A percentile compares a stretch with the other conserved stretches of the same genome.
phyloP scores from a whole-genome alignment of 371 early-diverging fungal genomes.

The Cladochytrium tenue region DNA sequence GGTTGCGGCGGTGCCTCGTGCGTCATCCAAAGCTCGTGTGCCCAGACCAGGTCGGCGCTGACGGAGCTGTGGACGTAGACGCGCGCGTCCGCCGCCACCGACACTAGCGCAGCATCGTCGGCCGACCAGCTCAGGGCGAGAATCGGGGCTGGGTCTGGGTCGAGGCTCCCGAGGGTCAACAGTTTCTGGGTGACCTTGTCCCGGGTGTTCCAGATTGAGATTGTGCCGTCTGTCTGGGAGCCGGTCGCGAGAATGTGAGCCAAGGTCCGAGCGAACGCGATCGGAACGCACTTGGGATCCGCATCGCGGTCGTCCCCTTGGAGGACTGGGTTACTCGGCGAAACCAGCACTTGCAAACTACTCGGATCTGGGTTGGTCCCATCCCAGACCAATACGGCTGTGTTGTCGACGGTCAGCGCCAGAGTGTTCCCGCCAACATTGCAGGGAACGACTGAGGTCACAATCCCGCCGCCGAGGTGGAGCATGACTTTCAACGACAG shows the following conservation, averaged over 20 bases:
- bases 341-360: constrained; percentile 14
- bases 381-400: constrained; percentile 25
- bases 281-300: too few species aligned
- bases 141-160: constrained; percentile 17
- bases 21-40: constrained; percentile 32
- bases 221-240: constrained; percentile 16
- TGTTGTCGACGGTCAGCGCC: constrained; percentile 28
- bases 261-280: constrained; percentile 27
- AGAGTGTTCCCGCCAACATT: constrained; percentile 13
- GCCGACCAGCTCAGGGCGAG: constrained; percentile 25
- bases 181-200: constrained; percentile 22
- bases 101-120: constrained; percentile 30
- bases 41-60: constrained; percentile 31
- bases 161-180: constrained; percentile 19
- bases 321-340: constrained; percentile 3
- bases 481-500: constrained; percentile 16
- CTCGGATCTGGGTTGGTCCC: constrained; percentile 15
- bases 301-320: constrained; percentile 14
- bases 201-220: constrained; percentile 32
- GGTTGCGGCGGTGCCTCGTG: background rate
- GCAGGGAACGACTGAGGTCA: constrained; percentile 24
- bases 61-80: constrained; percentile 33
- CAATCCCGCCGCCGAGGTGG: constrained; percentile 16
- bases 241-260: constrained; percentile 29
- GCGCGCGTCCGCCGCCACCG: constrained; percentile 28